Base-by-base conservation (phyloP, 2,329 filamentous ascomycete genomes). In the Aspergillus pseudoviridinutans region DNA sequence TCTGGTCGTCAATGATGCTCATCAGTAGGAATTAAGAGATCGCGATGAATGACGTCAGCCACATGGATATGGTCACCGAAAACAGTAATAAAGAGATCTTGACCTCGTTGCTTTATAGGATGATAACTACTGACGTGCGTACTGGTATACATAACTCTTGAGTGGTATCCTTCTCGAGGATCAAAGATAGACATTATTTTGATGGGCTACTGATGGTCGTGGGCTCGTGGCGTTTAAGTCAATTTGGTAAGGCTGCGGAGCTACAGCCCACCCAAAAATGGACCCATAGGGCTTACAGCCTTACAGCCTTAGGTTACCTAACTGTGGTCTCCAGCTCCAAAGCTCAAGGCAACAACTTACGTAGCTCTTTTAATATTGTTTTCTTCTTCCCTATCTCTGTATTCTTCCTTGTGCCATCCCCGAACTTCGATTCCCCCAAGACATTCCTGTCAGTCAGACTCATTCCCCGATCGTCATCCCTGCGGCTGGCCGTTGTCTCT, bases 401-500 rank as follows among this genome's bases (percentile, higher is more conserved):
- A 22, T 44, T 7, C 8, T 8, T n/a, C n/a, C 17, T 42, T 20
- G 9, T n/a, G 7, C 10, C 41, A 44, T 22, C 41, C n/a, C 20
- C 5, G 9, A 38, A n/a, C 32, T 38, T 38, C 14, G 4, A 24
- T 46, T 46, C 8, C 42, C 42, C n/a, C 8, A 3, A 14, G 44
- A 8, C 20, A 25, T 24, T 14, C 22, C 6, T 25, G 12, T 24
- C 10, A 24, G 22, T 2, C 22, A 14, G 44, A 14, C 20, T 47
- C 22, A 27, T 47, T 47, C 4, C 22, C 12, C 32, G 32, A 38
- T 38, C 32, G 14, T 44, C 41, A 44, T 22, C 41, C n/a, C 49
- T 58, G 61, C 60, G 54, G 60, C 58, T 60, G 58, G 60, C 60
- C 61, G 60, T 52, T 55, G 8, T 22, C 47, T 46, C 51, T 27